Percentiles rank a stretch among this genome's conserved stretches.
Conservation (phyloP, 768 basidiomycete genomes). For the Kwoniella europaea region DNA sequence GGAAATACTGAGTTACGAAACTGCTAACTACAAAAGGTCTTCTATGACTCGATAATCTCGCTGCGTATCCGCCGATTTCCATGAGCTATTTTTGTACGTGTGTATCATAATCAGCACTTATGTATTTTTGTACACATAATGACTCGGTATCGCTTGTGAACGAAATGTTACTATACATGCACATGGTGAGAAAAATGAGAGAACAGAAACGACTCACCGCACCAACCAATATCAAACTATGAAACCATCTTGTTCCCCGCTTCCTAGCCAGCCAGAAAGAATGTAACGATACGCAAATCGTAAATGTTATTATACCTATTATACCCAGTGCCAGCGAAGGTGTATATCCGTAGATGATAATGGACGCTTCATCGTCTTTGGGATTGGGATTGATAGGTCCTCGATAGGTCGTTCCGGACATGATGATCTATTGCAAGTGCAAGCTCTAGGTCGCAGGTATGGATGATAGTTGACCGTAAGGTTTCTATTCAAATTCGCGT, state of each 20-base stretch:
- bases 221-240: conserved; percentile 49
- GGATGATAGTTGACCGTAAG: too few relatives aligned
- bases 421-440: neutral
- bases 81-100: conserved; percentile 39
- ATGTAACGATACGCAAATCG: conserved; percentile 24
- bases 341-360: conserved; percentile 52
- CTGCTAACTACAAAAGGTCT: conserved; percentile 47
- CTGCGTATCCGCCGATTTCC: conserved; percentile 56
- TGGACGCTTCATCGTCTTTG: conserved; percentile 45
- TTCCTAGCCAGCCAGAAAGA: conserved; percentile 14
- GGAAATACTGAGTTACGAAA: conserved; percentile 57
- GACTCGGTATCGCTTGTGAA: too few relatives aligned
- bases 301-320: conserved; percentile 49
- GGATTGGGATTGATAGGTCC: conserved; percentile 41
- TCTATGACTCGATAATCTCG: conserved; percentile 42
- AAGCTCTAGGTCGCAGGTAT: too few relatives aligned
- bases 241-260: conserved; percentile 44
- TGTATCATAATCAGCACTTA: neutral
- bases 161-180: too few relatives aligned
- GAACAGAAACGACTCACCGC: conserved; percentile 36
- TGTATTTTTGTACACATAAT: too few relatives aligned
- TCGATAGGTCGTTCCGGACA: conserved; percentile 25
- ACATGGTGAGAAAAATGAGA: too few relatives aligned
- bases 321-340: conserved; percentile 41
- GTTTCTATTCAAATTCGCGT: too few relatives aligned